Evolutionary conservation across 371 early-diverging fungal genomes (phyloP), one percentile per base, ranked within the genome.

Genomic region (Mortierella sp.): DNA sequence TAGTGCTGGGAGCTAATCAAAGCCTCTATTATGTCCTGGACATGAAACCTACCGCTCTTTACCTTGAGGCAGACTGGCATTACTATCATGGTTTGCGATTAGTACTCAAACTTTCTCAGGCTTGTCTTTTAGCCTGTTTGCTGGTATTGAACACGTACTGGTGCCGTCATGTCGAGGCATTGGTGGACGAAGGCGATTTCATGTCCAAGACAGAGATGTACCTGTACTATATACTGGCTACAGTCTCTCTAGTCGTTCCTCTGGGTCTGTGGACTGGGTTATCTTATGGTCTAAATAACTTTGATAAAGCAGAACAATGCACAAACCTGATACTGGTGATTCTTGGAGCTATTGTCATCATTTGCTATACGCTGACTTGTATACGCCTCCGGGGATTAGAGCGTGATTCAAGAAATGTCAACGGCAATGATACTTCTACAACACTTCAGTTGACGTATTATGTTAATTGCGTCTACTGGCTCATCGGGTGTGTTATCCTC

Each of bases 181-280:
- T 80, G 16, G 75, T 80, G 6, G 81, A 80, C 22, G 81, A 80
- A 33, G 81, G 81, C 28, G 41, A 80, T 40, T 80, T 80, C 36
- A 80, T 80, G 81, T 75, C 81, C 8, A 68, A 65, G 40, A 10
- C 68, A 4, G 81, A 80, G 59, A 72, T 68, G 75, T 75, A 69
- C 24, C n/a, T 68, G 13, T 80, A 75, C 28, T 80, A 69, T 53
- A 28, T 43, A 9, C 65, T 80, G 40, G 63, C 75, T 6, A 66
- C 11, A 22, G 10, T 71, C 11, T 68, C 68, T 1, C 24, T 69
- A 19, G 38, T 80, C 4, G 28, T 69, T 15, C 81, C 81, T 0
- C n/a, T 65, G 6, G 48, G 48, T 3, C 19, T 63, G 2, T 24
- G 58, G 3, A 24, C 72, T 7, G 72, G 65, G 16, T 11, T 80